Base-by-base conservation (phyloP, 2,329 filamentous ascomycete species). In the Seiridium cupressi region DNA sequence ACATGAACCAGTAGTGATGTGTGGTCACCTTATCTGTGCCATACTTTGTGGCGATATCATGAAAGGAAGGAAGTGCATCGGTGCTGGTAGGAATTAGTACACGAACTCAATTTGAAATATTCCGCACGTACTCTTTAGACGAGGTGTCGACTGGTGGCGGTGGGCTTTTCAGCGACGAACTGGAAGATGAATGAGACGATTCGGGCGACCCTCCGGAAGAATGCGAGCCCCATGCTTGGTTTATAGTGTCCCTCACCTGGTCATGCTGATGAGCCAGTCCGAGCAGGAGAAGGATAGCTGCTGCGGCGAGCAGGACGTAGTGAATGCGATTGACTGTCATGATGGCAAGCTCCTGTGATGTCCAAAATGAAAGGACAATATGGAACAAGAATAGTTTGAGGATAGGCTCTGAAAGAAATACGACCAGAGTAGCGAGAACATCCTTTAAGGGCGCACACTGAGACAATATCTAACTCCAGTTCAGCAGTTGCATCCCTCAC, bases 1-100 rank as follows among this genome's bases (percentile, higher is more conserved):
- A 77, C 71, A 79, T 74, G 61, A 72, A 65, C 32, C 77, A 72
- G 58, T 78, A 78, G 34, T 71, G 68, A 63, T 77, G 74, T 2
- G 59, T 60, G 7, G 71, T 74, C n/a, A 77, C 74, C 60, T 77
- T 77, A 65, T 77, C 73, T 4, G 74, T 75, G 38, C 73, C 75
- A 60, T 76, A 67, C 26, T 73, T 72, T 11, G 67, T 62, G 5
- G 72, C 74, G 51, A 78, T 68, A 13, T 76, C 70, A 55, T 71
- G 68, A 63, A 73, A 74, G 7, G 47, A 32, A 11, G 47, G 47
- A 3, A 49, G 47, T 32, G 11, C 11, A 13, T 49, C 47, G 26
- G 63, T 34, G 11, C 61, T 38, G 62, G 65, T 26, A 26, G 18
- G 18, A 26, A 26, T 26, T 26, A 26, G 18, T 26, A 26, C 18